Conservation (phyloP, 2,329 filamentous ascomycete genomes). For the Ophiostoma ulmi region DNA sequence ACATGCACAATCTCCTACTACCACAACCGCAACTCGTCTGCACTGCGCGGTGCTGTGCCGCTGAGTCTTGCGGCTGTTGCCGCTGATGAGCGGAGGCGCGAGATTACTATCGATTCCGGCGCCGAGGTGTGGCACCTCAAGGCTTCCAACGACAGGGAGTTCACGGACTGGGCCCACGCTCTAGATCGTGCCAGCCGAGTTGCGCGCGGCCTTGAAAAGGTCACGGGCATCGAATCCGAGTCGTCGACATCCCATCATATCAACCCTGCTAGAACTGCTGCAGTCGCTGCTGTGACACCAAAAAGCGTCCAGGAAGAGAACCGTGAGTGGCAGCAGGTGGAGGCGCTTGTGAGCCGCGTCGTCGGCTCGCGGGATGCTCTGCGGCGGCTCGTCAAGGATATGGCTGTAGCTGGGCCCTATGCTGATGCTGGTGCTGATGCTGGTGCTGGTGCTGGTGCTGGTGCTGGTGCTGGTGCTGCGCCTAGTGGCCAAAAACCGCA, state of each 20-base stretch:
- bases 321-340: conserved; percentile 80
- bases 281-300: conserved; percentile 31
- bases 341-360: conserved; percentile 77
- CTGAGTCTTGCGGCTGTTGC: conserved; percentile 86
- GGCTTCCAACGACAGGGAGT: conserved; percentile 77
- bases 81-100: conserved; percentile 77
- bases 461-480: background rate
- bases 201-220: conserved; percentile 49
- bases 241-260: background rate
- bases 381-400: conserved; percentile 78
- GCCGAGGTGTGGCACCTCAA: conserved; percentile 95
- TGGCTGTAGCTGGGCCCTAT: conserved; percentile 44
- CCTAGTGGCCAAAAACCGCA: conserved; percentile 27
- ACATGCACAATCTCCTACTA: conserved; percentile 96
- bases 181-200: conserved; percentile 74
- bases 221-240: background rate
- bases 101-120: conserved; percentile 94
- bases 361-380: conserved; percentile 85
- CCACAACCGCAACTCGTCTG: conserved; percentile 87
- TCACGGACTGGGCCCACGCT: conserved; percentile 78
- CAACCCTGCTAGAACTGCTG: conserved; percentile 25
- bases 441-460: background rate
- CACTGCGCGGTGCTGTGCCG: conserved; percentile 85
- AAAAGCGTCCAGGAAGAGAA: conserved; percentile 55
- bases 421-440: background rate